Evolutionary conservation across 306 rosid species (phyloP), one percentile per base, ranked within the genome.

Genomic region (Spatholobus suberectus): DNA sequence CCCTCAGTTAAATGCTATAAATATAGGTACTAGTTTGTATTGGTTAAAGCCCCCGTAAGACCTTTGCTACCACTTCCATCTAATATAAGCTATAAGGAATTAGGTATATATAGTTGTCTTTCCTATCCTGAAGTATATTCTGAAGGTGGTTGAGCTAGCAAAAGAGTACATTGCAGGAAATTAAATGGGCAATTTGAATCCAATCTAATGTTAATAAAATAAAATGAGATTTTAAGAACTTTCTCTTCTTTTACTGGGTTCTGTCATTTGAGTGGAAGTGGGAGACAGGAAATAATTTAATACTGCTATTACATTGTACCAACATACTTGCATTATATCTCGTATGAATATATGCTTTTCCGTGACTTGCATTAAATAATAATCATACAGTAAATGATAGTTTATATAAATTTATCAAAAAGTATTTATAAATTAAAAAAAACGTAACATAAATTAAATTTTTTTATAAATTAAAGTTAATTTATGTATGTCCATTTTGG

Each of bases 21-120:
- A 66, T 57, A 66, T 77, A 84, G 62, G 80, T 80, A 80, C 83
- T 62, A 76, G 85, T 78, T 71, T 51, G 34, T 38, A 73, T 47
- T 76, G 32, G 62, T 72, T 55, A 66, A 34, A 63, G 59, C 52
- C 55, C 55, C 58, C 10, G 29, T 55, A 49, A 49, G 40, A 71
- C 7, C 77, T 41, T 55, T 63, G 58, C 17, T 66, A 18, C 66
- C 52, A 21, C 82, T 34, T 9, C 63, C 34, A 74, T 84, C 12
- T 35, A 18, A 27, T 78, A 5, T 5, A 63, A 62, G 10, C 63
- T 29, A 23, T 17, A 52, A 78, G 72, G 72, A 18, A 26, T 47
- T 17, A 26, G 57, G 82, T 78, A 21, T 79, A 38, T 78, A 21
- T 79, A 38, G 8, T 32, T 69, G 27, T 73, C 74, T 81, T 79